Conservation (phyloP, 345 rosid genomes). For the Ricinus communis region DNA sequence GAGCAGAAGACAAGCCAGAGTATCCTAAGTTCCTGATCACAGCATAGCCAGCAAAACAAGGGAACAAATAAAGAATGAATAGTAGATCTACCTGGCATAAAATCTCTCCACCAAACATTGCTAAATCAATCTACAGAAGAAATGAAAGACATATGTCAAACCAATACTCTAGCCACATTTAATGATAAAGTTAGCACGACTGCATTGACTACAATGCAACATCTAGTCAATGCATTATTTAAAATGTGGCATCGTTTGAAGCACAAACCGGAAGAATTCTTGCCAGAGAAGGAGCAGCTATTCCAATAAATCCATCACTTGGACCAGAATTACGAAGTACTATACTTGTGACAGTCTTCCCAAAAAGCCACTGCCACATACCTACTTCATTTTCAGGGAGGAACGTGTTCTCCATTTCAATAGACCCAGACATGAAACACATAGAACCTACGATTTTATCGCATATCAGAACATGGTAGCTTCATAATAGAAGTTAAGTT, state of each 20-base stretch:
- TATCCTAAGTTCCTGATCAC: not conserved
- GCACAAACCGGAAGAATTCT: constrained; percentile 93
- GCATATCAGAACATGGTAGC: constrained; percentile 8
- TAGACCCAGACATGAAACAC: constrained; percentile 95
- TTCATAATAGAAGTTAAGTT: not conserved
- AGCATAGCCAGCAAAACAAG: not conserved
- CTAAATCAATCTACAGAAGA: constrained; percentile 72
- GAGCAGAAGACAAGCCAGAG: not conserved
- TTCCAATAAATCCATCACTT: constrained; percentile 82
- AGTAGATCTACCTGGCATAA: constrained; percentile 77
- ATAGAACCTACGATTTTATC: constrained; percentile 59
- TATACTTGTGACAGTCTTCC: constrained; percentile 77
- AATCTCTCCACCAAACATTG: constrained; percentile 89
- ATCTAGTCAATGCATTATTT: not conserved
- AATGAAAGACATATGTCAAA: constrained; percentile 22
- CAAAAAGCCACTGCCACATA: constrained; percentile 92
- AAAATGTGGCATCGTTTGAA: constrained; percentile 18
- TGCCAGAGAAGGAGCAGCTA: constrained; percentile 92
- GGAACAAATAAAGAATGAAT: constrained; percentile 4
- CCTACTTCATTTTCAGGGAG: constrained; percentile 91
- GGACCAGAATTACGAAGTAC: constrained; percentile 66
- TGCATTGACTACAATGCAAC: not conserved
- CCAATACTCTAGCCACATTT: constrained; percentile 13
- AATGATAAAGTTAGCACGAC: constrained; percentile 1
- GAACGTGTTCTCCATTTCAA: constrained; percentile 85